Conservation (phyloP, 495 filamentous ascomycete species). For the Delitschia confertaspora region DNA sequence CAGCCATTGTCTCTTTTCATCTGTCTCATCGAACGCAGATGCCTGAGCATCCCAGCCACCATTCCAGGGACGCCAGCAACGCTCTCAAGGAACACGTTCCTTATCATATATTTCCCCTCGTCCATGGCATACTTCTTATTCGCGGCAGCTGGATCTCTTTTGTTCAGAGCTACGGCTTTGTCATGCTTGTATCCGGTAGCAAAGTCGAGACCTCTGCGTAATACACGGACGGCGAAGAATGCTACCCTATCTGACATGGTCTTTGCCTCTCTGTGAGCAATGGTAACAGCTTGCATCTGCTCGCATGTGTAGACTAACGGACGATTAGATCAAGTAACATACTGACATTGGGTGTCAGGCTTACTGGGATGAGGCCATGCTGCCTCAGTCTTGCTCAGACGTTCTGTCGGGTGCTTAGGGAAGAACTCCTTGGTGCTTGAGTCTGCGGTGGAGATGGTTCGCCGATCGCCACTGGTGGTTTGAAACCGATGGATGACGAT, state of each 20-base stretch:
- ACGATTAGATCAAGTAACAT: constrained; percentile 35
- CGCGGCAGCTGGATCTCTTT: constrained; percentile 34
- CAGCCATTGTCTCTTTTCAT: constrained; percentile 94
- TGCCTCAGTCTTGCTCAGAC: constrained; percentile 38
- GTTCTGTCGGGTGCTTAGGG: constrained; percentile 30
- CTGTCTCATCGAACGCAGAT: constrained; percentile 69
- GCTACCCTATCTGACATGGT: constrained; percentile 62
- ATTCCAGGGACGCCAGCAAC: constrained; percentile 94
- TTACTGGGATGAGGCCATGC: constrained; percentile 54
- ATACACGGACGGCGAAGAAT: constrained; percentile 49
- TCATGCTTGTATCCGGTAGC: constrained; percentile 66
- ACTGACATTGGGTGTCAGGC: constrained; percentile 34
- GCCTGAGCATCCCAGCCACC: constrained; percentile 89
- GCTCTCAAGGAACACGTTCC: constrained; percentile 88
- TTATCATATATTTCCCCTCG: constrained; percentile 66
- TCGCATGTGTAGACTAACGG: constrained; percentile 47
- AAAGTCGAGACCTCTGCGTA: constrained; percentile 59
- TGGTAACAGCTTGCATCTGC: constrained; percentile 53
- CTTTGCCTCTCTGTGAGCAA: constrained; percentile 59
- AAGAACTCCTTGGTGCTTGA: constrained; percentile 35
- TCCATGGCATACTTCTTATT: constrained; percentile 53
- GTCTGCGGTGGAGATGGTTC: constrained; percentile 28
- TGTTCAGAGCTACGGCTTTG: constrained; percentile 38
- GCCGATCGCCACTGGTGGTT: constrained; percentile 2
- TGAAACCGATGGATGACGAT: constrained; percentile 22